Evolutionary conservation across 495 filamentous ascomycete species (phyloP).

Genomic region (Lasiosphaeriaceae sp.): DNA sequence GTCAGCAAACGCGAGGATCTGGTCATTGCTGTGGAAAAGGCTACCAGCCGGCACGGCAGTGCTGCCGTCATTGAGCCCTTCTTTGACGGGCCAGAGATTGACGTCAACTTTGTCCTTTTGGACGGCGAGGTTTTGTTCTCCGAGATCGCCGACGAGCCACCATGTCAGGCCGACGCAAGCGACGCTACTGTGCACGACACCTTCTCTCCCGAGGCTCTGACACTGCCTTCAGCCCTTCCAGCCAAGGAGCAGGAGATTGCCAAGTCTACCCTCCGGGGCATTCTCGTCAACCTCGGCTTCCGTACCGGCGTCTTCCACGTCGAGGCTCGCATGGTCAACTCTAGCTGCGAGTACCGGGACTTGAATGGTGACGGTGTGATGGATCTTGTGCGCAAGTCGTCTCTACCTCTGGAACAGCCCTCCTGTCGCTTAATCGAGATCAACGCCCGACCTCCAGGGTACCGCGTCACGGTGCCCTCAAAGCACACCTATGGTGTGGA

Average conservation of each 20-base stretch:
- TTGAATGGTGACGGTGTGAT: slow-evolving; percentile 11
- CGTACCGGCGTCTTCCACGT: slow-evolving; percentile 29
- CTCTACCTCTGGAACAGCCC: not conserved
- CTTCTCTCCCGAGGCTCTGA: slow-evolving; percentile 37
- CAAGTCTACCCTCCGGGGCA: slow-evolving; percentile 23
- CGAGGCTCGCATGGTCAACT: slow-evolving; percentile 32
- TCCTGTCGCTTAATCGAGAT: slow-evolving; percentile 37
- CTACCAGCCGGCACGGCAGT: slow-evolving; percentile 23
- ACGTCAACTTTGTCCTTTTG: slow-evolving; percentile 48
- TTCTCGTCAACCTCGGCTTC: slow-evolving; percentile 33
- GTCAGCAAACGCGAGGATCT: slow-evolving; percentile 21
- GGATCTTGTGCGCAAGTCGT: slow-evolving; percentile 9
- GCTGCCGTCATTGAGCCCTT: slow-evolving; percentile 30
- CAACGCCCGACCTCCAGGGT: slow-evolving; percentile 38
- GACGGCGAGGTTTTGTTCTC: slow-evolving; percentile 48
- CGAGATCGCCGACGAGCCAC: slow-evolving; percentile 51
- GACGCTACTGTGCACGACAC: slow-evolving; percentile 22
- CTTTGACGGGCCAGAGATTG: slow-evolving; percentile 48
- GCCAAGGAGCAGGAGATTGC: slow-evolving; percentile 28
- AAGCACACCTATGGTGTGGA: slow-evolving; percentile 40
- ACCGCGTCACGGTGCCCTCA: slow-evolving; percentile 21
- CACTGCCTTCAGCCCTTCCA: slow-evolving; percentile 39
- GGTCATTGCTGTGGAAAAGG: slow-evolving; percentile 19
- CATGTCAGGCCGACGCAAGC: slow-evolving; percentile 37
- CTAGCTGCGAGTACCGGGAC: slow-evolving; percentile 22